A percentile compares a stretch with the other conserved stretches of the same genome.
phyloP scores from a whole-genome alignment of 495 filamentous ascomycete species.

The Glarea lozoyensis region DNA sequence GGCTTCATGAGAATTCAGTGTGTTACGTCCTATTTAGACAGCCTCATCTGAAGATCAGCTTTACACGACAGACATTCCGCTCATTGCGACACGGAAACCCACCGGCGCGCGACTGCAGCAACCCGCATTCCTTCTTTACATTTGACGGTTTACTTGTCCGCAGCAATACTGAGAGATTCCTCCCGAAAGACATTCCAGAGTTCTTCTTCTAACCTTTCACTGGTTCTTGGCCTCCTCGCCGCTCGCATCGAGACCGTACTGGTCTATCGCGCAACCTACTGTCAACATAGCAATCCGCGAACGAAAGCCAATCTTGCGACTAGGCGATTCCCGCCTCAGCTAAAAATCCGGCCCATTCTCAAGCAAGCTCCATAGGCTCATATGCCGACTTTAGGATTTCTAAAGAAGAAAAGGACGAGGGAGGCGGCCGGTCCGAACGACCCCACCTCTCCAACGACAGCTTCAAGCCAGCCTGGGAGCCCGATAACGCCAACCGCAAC shows the following conservation, averaged over 20 bases:
- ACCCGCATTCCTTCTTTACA: slow-evolving; percentile 15
- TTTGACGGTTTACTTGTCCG: slow-evolving; percentile 4
- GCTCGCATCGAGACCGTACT: no score
- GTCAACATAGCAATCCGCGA: no score
- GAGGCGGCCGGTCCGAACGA: slow-evolving; percentile 50
- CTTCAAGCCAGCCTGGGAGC: slow-evolving; percentile 53
- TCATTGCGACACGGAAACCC: slow-evolving; percentile 15
- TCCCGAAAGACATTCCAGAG: slow-evolving; percentile 19
- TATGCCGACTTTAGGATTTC: slow-evolving; percentile 75
- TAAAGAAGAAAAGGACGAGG: slow-evolving; percentile 98
- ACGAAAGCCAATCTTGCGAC: no score
- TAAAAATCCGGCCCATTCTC: no score
- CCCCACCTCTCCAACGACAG: slow-evolving; percentile 38
- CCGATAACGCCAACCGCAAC: slow-evolving; percentile 43
- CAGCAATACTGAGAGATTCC: slow-evolving; percentile 1
- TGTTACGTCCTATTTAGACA: no score
- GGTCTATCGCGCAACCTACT: no score
- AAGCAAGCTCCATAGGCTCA: slow-evolving; percentile 12
- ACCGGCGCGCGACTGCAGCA: slow-evolving; percentile 14
- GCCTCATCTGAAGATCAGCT: no score
- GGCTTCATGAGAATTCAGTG: neutral
- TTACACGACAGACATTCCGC: neutral
- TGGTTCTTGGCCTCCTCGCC: no score
- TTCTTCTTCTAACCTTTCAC: no score
- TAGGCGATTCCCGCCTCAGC: slow-evolving; percentile 8